Base-by-base conservation (phyloP, 176 grass and related monocot genomes). In the Paspalum vaginatum region DNA sequence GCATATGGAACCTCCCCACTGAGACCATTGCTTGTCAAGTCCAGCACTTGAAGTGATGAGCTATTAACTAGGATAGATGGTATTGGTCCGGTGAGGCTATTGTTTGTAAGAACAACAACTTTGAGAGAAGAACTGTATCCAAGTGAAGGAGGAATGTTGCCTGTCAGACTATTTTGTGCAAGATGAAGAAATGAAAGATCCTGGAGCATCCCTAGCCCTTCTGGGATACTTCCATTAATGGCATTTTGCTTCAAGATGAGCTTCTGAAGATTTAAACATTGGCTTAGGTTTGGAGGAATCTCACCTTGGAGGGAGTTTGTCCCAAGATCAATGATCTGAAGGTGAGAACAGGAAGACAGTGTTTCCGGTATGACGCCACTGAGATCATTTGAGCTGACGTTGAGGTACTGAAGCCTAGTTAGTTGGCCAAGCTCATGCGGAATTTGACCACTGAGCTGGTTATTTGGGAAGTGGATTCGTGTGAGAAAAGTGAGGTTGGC, bases 321-420 rank as follows among this genome's bases (percentile, higher is more conserved):
- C 0, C 4, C 10, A 0, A 95, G 57, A 76, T 85, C 84, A 9
- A 92, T 65, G 8, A 72, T 24, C 13, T 77, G 7, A 26, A 94
- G 86, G 1, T 5, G 17, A 39, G 64, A 85, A 5, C 81, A 64
- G 4, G 72, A 77, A 6, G 62, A 42, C 0, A 91, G 20, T 2
- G 67, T 17, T 0, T 53, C 9, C 0, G 92, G 92, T 15, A 94
- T 77, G 26, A 2, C 9, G 0, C 77, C 87, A 41, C 9, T 17
- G 4, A 93, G 59, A 9, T 18, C 1, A 48, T 93, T 93, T 0
- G 7, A 39, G 16, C 86, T 87, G 26, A 92, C 46, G 74, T 92
- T 86, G 10, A 89, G 59, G 27, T 81, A 77, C 12, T 41, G 17
- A 1, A 76, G 77, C 3, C 32, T 11, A 50, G 11, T 4, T 41